Conservation (phyloP, 441 rosid species). For the Bocquillonia castaneifolia region DNA sequence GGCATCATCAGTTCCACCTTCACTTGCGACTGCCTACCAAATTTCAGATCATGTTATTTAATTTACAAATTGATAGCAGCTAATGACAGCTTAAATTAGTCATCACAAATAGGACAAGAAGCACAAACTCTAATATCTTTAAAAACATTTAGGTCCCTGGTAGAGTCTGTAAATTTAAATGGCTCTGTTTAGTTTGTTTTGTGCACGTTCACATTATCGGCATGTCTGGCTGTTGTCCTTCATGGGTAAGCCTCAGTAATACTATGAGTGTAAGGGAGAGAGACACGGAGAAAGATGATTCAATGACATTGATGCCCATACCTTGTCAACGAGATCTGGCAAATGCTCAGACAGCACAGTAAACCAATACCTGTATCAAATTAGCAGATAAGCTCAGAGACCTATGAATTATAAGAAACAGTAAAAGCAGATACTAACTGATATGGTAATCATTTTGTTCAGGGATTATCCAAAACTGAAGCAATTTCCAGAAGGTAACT, state of each 20-base stretch:
- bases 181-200: too few species aligned
- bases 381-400: constrained; percentile 22
- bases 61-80: background rate
- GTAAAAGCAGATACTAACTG: background rate
- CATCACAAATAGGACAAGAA: background rate
- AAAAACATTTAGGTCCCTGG: background rate
- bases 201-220: too few species aligned
- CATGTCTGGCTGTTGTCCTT: too few species aligned
- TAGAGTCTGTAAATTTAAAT: too few species aligned
- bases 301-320: constrained; percentile 25
- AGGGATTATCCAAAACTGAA: constrained; percentile 11
- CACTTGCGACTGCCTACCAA: constrained; percentile 95
- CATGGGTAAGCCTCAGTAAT: too few species aligned
- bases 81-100: background rate
- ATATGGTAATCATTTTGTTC: background rate
- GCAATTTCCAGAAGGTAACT: constrained; percentile 35
- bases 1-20: constrained; percentile 98
- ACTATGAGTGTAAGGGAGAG: constrained; percentile 8
- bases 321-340: constrained; percentile 95
- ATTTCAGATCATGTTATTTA: constrained; percentile 24
- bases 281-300: background rate
- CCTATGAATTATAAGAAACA: background rate
- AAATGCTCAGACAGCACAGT: constrained; percentile 83
- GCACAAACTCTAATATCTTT: background rate
- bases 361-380: constrained; percentile 81